These are phyloP conservation scores for sweet orange (Citrus sinensis) DNA, from an alignment of 345 rosid genomes.

Conservation along the genomic window DNA sequence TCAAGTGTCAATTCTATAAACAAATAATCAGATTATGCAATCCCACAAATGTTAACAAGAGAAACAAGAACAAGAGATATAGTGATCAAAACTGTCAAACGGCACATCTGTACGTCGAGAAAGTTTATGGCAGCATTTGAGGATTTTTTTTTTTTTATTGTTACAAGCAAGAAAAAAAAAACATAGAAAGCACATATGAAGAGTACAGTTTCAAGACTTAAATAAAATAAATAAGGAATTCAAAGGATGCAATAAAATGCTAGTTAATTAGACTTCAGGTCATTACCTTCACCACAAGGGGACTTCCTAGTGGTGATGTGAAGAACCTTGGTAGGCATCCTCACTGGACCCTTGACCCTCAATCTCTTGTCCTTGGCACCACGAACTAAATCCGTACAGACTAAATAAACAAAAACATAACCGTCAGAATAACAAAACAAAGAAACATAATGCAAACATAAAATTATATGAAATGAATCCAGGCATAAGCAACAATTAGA, in stretches of 20 bases:
- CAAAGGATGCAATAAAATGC: neutral
- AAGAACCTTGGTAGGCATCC: constrained; percentile 60
- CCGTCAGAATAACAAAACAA: neutral
- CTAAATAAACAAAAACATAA: constrained; percentile 18
- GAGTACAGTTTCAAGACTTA: neutral
- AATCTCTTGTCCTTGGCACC: constrained; percentile 59
- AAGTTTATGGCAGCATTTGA: too few species aligned
- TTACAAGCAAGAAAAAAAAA: neutral
- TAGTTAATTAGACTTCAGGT: neutral
- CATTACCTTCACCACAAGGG: constrained; percentile 64
- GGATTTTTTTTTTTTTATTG: neutral
- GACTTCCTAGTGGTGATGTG: constrained; percentile 56
- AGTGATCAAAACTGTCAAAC: neutral
- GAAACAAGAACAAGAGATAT: neutral
- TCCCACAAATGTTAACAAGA: neutral
- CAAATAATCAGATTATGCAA: neutral
- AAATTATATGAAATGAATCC: neutral
- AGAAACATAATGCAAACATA: neutral
- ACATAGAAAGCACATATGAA: neutral
- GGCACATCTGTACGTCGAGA: too few species aligned
- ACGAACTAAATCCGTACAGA: constrained; percentile 53
- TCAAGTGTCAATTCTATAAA: neutral
- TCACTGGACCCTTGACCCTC: constrained; percentile 60
- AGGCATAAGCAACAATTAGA: neutral
- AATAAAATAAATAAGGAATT: neutral